Evolutionary conservation across 1,284 basidiomycete species (phyloP).

Genomic region (Fomitopsis pinicola): DNA sequence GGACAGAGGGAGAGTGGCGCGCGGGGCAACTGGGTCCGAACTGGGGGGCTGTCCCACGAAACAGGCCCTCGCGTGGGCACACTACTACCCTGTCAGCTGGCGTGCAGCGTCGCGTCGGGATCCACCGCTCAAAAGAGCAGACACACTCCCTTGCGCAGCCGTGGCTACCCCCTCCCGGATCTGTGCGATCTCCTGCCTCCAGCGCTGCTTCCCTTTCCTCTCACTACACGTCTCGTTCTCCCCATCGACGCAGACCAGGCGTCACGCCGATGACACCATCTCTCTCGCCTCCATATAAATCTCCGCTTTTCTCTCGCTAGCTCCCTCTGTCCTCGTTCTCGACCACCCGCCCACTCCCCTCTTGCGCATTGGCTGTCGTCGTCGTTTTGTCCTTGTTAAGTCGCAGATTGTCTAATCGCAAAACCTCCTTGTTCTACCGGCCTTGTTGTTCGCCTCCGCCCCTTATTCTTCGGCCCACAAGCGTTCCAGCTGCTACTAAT

Average conservation of each 20-base stretch:
- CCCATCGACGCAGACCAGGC: not conserved
- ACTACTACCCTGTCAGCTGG: not conserved
- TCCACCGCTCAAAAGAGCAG: not conserved
- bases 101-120: not conserved
- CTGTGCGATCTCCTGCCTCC: not conserved
- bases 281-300: not conserved
- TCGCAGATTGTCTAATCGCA: not conserved
- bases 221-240: conserved; percentile 3
- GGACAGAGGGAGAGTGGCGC: not conserved
- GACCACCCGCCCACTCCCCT: not conserved
- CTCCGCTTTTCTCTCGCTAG: not conserved
- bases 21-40: not conserved
- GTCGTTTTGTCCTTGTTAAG: not conserved
- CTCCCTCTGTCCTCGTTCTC: not conserved
- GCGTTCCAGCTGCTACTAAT: conserved; percentile 2
- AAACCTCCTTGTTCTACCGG: not conserved
- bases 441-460: not conserved
- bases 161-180: not conserved
- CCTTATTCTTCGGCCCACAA: conserved; percentile 6
- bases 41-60: not conserved
- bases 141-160: not conserved
- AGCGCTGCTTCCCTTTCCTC: not conserved
- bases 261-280: not conserved
- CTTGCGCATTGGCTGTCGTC: not conserved
- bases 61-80: not conserved